These are phyloP conservation scores for Xylariaceae sp. DNA, from an alignment of 2,329 filamentous ascomycete species.

Conservation along the genomic window DNA sequence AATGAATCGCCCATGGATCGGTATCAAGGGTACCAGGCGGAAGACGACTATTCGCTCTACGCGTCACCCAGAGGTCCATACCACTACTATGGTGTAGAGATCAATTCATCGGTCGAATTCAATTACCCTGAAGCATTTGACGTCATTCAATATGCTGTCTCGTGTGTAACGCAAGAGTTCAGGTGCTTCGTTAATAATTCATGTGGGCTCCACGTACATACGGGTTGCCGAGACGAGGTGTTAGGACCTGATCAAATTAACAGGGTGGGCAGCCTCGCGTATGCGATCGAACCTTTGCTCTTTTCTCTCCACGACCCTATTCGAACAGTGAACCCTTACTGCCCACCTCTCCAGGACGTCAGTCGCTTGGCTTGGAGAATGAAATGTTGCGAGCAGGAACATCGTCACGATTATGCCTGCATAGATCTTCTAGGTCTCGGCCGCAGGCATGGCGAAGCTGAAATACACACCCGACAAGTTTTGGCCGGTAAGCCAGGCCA, in stretches of 20 bases:
- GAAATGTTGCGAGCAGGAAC: neutral
- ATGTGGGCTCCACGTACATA: constrained; percentile 25
- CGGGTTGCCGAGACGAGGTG: constrained; percentile 13
- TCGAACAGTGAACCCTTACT: constrained; percentile 7
- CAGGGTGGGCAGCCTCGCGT: constrained; percentile 14
- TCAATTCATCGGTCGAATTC: constrained; percentile 14
- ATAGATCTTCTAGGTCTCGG: constrained; percentile 9
- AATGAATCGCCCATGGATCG: neutral
- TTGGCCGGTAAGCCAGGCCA: neutral
- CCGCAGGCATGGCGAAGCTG: constrained; percentile 13
- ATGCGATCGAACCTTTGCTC: constrained; percentile 20
- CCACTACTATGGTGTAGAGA: constrained; percentile 8
- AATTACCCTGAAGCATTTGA: constrained; percentile 10
- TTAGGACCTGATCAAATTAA: constrained; percentile 16
- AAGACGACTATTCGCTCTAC: neutral
- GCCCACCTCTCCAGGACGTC: constrained; percentile 9
- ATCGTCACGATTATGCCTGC: neutral
- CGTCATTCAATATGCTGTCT: constrained; percentile 7
- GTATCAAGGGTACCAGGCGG: neutral
- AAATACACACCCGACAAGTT: constrained; percentile 5
- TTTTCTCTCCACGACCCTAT: constrained; percentile 13
- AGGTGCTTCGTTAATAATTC: constrained; percentile 12
- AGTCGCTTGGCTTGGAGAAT: constrained; percentile 2
- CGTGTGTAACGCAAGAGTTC: constrained; percentile 6
- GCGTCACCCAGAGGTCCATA: neutral